Evolutionary conservation across 2,329 filamentous ascomycete species (phyloP).

Genomic region (Claviceps purpurea): DNA sequence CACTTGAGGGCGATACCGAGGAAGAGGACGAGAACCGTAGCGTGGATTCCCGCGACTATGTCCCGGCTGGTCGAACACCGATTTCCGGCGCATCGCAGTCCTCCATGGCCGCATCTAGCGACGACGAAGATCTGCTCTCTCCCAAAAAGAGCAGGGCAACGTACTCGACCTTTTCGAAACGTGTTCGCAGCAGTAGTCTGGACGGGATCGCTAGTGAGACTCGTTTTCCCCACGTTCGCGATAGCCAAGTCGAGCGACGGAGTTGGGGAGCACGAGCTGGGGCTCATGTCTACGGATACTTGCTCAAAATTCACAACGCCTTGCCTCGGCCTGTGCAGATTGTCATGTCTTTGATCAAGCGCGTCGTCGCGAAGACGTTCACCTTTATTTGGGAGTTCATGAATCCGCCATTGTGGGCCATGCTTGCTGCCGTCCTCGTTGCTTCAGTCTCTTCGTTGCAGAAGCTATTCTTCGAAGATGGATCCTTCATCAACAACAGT

Average conservation of each 20-base stretch:
- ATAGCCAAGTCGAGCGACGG: slow-evolving; percentile 25
- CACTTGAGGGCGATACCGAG: slow-evolving; percentile 23
- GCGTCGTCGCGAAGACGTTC: slow-evolving; percentile 33
- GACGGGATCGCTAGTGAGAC: slow-evolving; percentile 36
- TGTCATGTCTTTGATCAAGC: slow-evolving; percentile 16
- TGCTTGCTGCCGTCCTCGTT: slow-evolving; percentile 81
- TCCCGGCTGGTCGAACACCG: slow-evolving; percentile 43
- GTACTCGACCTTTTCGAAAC: slow-evolving; percentile 13
- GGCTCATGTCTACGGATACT: slow-evolving; percentile 10
- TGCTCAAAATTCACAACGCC: slow-evolving; percentile 18
- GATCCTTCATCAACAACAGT: slow-evolving; percentile 84
- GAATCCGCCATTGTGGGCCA: slow-evolving; percentile 97
- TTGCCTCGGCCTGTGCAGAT: slow-evolving; percentile 30
- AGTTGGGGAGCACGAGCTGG: slow-evolving; percentile 17
- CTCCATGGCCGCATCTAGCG: slow-evolving; percentile 35
- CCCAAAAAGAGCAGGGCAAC: slow-evolving; percentile 19
- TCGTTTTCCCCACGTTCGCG: slow-evolving; percentile 46
- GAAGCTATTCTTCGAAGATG: slow-evolving; percentile 72
- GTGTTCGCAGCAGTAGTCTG: slow-evolving; percentile 16
- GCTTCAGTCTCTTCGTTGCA: slow-evolving; percentile 79
- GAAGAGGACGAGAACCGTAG: slow-evolving; percentile 23
- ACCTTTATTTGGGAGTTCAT: slow-evolving; percentile 80
- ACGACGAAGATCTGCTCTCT: slow-evolving; percentile 24
- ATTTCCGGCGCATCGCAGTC: slow-evolving; percentile 35
- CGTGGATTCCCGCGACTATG: slow-evolving; percentile 34